These are phyloP conservation scores for Lathyrus sativus DNA, from an alignment of 306 rosid species.

Conservation along the genomic window DNA sequence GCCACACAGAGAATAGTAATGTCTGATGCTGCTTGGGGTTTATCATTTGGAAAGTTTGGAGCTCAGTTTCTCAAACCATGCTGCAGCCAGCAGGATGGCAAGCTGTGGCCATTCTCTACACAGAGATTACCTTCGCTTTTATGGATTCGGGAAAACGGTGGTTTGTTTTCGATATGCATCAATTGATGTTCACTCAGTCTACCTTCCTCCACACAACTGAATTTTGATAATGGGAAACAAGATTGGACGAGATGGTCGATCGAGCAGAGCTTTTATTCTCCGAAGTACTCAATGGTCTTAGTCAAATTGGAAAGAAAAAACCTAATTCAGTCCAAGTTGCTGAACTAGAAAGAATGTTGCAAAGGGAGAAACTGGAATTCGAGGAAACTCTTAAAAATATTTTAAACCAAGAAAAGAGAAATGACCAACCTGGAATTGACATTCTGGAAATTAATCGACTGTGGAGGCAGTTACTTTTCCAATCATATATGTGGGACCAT, in stretches of 20 bases:
- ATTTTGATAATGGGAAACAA: conserved; percentile 63
- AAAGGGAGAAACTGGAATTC: conserved; percentile 79
- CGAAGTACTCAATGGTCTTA: conserved; percentile 73
- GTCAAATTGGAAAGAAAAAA: conserved; percentile 67
- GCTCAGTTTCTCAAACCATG: conserved; percentile 98
- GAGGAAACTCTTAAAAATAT: conserved; percentile 73
- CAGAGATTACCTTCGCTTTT: conserved; percentile 96
- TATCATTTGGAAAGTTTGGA: conserved; percentile 99
- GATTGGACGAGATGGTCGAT: conserved; percentile 86
- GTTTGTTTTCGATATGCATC: conserved; percentile 98
- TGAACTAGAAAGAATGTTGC: conserved; percentile 75
- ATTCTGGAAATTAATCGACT: conserved; percentile 81
- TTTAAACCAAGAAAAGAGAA: conserved; percentile 56
- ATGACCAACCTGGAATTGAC: conserved; percentile 69
- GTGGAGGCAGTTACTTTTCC: conserved; percentile 81
- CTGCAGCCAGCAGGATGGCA: conserved; percentile 98
- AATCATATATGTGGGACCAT: conserved; percentile 83
- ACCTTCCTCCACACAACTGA: conserved; percentile 77
- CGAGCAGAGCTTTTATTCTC: conserved; percentile 78
- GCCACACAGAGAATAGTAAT: conserved; percentile 88
- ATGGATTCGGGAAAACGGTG: conserved; percentile 94
- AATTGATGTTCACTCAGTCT: conserved; percentile 83
- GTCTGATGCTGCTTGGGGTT: conserved; percentile 99
- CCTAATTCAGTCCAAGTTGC: conserved; percentile 49
- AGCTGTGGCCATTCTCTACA: conserved; percentile 99